Evolutionary conservation across 306 rosid species (phyloP).

Genomic region (Lotus japonicus): DNA sequence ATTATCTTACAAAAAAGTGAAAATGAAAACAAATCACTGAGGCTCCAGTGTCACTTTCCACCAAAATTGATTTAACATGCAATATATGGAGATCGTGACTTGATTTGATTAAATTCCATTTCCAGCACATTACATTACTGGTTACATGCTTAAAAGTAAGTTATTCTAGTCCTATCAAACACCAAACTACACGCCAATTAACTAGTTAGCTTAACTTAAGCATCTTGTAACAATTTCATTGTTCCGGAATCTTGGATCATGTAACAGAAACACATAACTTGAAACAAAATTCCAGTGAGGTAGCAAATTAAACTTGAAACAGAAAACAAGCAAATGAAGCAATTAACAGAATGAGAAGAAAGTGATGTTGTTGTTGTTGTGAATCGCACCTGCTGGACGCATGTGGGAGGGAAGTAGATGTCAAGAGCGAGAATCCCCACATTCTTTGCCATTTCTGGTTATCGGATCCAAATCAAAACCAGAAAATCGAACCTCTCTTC

Average conservation of each 20-base stretch:
- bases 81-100: not conserved
- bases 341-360: not conserved
- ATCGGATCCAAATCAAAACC: not conserved
- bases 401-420: conserved; percentile 86
- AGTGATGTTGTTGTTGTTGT: not conserved
- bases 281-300: not conserved
- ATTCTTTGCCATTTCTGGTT: conserved; percentile 58
- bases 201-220: not conserved
- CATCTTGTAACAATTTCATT: not conserved
- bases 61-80: not conserved
- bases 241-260: not conserved
- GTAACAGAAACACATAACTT: not conserved
- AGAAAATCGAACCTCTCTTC: not conserved
- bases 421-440: conserved; percentile 94
- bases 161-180: not conserved
- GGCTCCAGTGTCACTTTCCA: not conserved
- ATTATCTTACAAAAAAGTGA: not conserved
- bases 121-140: too few species aligned
- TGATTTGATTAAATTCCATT: not conserved
- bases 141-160: too few species aligned
- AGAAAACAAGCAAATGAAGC: not conserved
- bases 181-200: too few species aligned
- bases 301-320: not conserved
- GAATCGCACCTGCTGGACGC: conserved; percentile 63
- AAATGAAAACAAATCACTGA: not conserved